Conservation (phyloP, 163 green algal genomes). For the Volvox carteri region DNA sequence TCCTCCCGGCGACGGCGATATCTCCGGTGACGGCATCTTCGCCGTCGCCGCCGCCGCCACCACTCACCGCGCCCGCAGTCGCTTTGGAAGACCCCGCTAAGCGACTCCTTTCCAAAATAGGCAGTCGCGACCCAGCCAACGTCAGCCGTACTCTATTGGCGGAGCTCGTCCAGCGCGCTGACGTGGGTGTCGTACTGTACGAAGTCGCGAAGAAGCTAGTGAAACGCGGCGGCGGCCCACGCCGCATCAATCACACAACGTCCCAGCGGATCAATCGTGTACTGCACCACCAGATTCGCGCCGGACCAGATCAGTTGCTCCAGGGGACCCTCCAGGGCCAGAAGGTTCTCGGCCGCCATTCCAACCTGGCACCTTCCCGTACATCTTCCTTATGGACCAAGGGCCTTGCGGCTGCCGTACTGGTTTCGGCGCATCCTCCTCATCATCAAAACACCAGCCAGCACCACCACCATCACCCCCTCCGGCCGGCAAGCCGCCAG, state of each 20-base stretch:
- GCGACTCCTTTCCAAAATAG: conserved; percentile 56
- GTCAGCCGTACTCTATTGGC: conserved; percentile 50
- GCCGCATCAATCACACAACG: background rate
- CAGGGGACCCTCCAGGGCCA: background rate
- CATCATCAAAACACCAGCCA: background rate
- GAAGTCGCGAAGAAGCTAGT: conserved; percentile 60
- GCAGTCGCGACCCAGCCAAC: conserved; percentile 30
- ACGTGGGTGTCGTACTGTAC: conserved; percentile 55
- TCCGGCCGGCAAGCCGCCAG: background rate
- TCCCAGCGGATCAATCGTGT: conserved; percentile 5
- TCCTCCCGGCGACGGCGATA: background rate
- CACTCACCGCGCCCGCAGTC: background rate
- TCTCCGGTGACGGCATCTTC: too few species aligned
- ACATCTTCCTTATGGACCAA: background rate
- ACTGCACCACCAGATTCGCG: conserved; percentile 15
- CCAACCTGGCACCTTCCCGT: background rate
- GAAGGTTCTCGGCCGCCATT: background rate
- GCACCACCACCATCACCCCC: background rate
- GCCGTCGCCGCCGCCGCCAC: background rate
- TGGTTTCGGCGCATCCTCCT: background rate
- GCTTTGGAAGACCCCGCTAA: conserved; percentile 59
- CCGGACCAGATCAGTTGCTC: conserved; percentile 8
- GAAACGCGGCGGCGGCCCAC: conserved; percentile 39
- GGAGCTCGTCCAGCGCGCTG: conserved; percentile 54
- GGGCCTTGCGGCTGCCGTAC: background rate